Conservation (phyloP, 164 flowering plant species). For the Magnolia officinalis region DNA sequence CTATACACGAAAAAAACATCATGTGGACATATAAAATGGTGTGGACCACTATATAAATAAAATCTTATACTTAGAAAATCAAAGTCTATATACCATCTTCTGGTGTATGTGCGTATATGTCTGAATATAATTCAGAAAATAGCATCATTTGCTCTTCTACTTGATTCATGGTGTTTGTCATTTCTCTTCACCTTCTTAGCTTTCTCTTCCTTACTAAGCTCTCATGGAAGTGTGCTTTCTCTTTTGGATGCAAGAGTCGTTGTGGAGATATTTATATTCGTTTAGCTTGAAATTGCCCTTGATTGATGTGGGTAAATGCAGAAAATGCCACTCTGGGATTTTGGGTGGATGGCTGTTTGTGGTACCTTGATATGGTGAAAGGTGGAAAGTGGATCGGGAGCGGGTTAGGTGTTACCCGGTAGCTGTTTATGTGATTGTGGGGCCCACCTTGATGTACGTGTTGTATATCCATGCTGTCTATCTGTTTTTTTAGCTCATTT, state of each 20-base stretch:
- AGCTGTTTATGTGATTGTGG: too few relatives aligned
- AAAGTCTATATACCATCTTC: background rate
- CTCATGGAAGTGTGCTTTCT: background rate
- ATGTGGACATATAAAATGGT: background rate
- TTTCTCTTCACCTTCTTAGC: background rate
- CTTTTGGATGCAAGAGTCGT: background rate
- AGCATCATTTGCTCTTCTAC: conserved; percentile 31
- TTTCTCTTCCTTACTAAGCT: background rate
- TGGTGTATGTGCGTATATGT: conserved; percentile 15
- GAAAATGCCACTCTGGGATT: background rate
- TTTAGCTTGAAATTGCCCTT: background rate
- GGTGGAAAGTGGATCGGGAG: background rate
- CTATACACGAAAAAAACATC: background rate
- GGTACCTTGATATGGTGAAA: background rate
- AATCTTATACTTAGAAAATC: background rate
- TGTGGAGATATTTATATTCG: background rate
- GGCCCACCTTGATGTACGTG: background rate
- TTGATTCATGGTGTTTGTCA: background rate
- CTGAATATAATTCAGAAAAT: conserved; percentile 38
- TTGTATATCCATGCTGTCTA: background rate
- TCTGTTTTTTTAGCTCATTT: too few relatives aligned
- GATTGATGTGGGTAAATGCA: background rate
- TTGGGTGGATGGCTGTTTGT: background rate
- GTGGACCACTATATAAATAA: too few relatives aligned
- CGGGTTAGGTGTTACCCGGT: background rate